phyloP scores from a whole-genome alignment of 176 grass and related monocot genomes.

The Poa pratensis region DNA sequence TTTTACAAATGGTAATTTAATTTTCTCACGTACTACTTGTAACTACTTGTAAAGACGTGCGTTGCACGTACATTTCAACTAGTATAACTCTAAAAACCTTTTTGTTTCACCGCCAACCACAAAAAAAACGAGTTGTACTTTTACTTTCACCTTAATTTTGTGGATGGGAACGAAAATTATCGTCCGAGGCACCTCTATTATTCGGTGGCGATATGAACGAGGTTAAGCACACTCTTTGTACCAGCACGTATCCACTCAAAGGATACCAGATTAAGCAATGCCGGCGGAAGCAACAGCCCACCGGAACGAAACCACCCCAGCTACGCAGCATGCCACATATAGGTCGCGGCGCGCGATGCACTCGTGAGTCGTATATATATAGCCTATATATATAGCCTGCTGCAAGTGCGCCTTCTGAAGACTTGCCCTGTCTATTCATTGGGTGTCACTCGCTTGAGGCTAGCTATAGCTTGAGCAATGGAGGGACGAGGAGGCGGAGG shows the following conservation, averaged over 20 bases:
- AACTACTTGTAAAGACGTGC: too few species aligned
- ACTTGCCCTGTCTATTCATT: background rate
- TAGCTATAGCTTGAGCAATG: background rate
- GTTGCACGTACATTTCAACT: too few species aligned
- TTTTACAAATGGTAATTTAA: too few species aligned
- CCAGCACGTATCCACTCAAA: background rate
- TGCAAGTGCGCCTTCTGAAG: too few species aligned
- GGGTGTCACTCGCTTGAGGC: background rate
- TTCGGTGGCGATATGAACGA: constrained; percentile 12
- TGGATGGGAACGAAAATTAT: background rate
- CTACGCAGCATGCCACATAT: background rate
- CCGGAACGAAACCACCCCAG: background rate
- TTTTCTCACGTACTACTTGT: too few species aligned
- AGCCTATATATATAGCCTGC: too few species aligned
- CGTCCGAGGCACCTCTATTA: background rate
- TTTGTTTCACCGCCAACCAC: too few species aligned
- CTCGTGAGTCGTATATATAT: too few species aligned
- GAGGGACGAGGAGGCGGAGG: background rate
- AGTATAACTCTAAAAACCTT: too few species aligned
- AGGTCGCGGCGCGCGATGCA: background rate
- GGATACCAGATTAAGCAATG: background rate
- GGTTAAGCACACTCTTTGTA: background rate
- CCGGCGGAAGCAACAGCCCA: background rate
- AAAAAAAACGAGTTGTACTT: too few species aligned
- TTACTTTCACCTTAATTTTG: too few species aligned